A percentile compares a stretch with the other conserved stretches of the same genome.
phyloP scores from a whole-genome alignment of 768 basidiomycete species.

The Lentinula guzmanii region DNA sequence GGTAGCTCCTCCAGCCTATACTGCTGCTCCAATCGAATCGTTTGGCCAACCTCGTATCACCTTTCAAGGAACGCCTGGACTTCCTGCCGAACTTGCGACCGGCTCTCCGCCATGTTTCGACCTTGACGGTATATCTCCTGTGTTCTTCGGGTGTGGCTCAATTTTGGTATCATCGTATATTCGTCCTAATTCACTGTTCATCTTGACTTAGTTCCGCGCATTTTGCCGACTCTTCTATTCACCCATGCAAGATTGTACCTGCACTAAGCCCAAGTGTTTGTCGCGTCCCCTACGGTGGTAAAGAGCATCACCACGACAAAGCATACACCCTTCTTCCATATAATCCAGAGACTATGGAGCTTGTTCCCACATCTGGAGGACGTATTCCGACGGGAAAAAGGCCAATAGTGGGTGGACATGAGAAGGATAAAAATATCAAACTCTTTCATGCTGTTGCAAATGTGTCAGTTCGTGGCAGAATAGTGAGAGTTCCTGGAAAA shows the following conservation, averaged over 20 bases:
- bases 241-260: constrained; percentile 1
- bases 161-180: too few species aligned
- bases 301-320: constrained; percentile 34
- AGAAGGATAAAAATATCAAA: constrained; percentile 33
- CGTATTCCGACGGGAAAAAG: constrained; percentile 32
- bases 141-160: not conserved
- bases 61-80: not conserved
- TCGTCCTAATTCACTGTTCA: too few species aligned
- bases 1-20: not conserved
- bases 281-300: constrained; percentile 37
- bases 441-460: constrained; percentile 37
- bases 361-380: constrained; percentile 37
- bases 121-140: not conserved
- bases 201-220: not conserved
- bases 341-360: constrained; percentile 38
- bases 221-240: not conserved
- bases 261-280: constrained; percentile 20
- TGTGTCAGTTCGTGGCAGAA: constrained; percentile 15
- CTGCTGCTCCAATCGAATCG: not conserved
- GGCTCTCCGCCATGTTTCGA: not conserved
- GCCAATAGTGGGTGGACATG: constrained; percentile 48
- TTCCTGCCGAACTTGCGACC: not conserved
- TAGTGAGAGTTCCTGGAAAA: constrained; percentile 45
- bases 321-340: constrained; percentile 30
- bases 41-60: not conserved